Evolutionary conservation across 345 rosid species (phyloP).

Genomic region (Anastatica hierochuntica): DNA sequence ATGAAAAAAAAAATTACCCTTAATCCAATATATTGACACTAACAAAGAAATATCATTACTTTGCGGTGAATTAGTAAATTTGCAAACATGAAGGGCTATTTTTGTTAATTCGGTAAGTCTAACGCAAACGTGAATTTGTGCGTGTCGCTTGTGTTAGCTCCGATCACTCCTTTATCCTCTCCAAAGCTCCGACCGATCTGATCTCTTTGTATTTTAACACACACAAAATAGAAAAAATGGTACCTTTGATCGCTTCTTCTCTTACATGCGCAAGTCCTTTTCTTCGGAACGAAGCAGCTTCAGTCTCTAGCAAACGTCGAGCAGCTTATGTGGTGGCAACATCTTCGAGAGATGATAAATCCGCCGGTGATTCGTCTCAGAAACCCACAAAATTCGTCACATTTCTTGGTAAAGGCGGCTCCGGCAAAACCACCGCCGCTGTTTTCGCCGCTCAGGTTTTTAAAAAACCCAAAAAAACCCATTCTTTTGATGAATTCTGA

Average conservation of each 20-base stretch:
- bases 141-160: neutral
- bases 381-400: slow-evolving; percentile 49
- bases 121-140: slow-evolving; percentile 1
- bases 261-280: slow-evolving; percentile 9
- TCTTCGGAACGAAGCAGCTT: neutral
- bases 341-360: slow-evolving; percentile 11
- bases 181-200: slow-evolving; percentile 8
- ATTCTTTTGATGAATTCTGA: neutral
- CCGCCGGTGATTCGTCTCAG: slow-evolving; percentile 10
- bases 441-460: slow-evolving; percentile 78
- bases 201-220: neutral
- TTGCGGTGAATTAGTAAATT: neutral
- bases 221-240: slow-evolving; percentile 19
- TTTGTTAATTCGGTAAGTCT: neutral
- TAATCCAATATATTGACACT: no score
- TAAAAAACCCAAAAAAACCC: neutral
- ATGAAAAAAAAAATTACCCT: no score
- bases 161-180: neutral
- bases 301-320: slow-evolving; percentile 15
- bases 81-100: neutral
- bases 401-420: slow-evolving; percentile 84
- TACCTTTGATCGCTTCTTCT: slow-evolving; percentile 22
- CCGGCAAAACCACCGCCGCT: slow-evolving; percentile 83
- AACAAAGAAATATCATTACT: no score
- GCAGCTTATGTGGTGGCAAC: slow-evolving; percentile 28